Base-by-base conservation (phyloP, 148 eudicot species). In the Oxyria digyna region DNA sequence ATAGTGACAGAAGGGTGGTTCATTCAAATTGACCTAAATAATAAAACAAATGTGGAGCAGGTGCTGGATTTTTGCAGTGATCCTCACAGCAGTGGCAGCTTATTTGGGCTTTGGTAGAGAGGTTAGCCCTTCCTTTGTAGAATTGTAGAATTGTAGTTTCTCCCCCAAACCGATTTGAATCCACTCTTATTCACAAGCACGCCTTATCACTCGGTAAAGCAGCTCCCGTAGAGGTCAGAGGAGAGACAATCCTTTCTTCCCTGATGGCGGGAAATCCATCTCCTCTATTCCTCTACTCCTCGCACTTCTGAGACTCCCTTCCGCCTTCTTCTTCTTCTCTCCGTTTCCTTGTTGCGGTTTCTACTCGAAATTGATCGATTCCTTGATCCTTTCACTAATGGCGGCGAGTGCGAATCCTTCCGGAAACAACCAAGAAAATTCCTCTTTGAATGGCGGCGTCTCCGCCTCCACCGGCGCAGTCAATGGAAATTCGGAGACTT, bases 331-430 rank as follows among this genome's bases (percentile, higher is more conserved):
- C n/a, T n/a, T n/a, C 62, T 26, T 26, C 1, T 24, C 13, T 3
- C 23, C 3, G 62, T 23, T 55, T 26, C 31, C 10, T 26, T 10
- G 15, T 55, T 26, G 24, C 57, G 24, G 57, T 1, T 18, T 20
- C 26, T 50, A 1, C 10, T 50, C 57, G 26, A 21, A 26, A 24
- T 26, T 55, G 33, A 26, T 52, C 4, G 6, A 42, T 42, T 42
- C 14, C 12, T 48, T 48, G 54, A 48, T 70, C n/a, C n/a, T n/a
- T 35, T 35, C 38, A 35, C 3, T 52, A 49, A 81, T 81, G 84
- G 84, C 81, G 55, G 84, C 81, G 13, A 75, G 81, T 71, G 85
- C 91, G 66, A 85, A 85, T 45, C 89, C 91, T 20, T 74, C 86
- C 11, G 86, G 82, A 46, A 79, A 81, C 68, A 77, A 78, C 40